These are phyloP conservation scores for Nyssa sinensis DNA, from an alignment of 148 eudicot genomes.

Conservation along the genomic window DNA sequence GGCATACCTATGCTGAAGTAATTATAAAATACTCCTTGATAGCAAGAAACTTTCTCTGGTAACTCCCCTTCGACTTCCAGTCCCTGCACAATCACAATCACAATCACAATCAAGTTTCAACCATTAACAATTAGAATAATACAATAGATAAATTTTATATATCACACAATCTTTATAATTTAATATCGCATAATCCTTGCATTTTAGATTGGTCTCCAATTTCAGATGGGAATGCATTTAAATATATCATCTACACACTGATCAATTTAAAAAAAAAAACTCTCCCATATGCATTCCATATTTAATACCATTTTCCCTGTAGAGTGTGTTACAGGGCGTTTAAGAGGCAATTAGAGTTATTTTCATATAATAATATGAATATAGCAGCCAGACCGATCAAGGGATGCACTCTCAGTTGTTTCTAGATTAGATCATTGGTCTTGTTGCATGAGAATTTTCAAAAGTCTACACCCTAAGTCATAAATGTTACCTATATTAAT, in stretches of 20 bases:
- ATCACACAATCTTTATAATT: too few species aligned
- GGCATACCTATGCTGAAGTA: slow-evolving; percentile 87
- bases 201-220: background rate
- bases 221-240: background rate
- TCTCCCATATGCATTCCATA: background rate
- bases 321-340: background rate
- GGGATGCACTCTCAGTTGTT: too few species aligned
- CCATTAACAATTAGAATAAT: background rate
- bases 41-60: slow-evolving; percentile 77
- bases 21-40: slow-evolving; percentile 89
- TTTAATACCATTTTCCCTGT: background rate
- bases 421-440: too few species aligned
- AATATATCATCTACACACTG: background rate
- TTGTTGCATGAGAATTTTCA: too few species aligned
- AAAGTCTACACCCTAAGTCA: too few species aligned
- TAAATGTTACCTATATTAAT: too few species aligned
- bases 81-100: slow-evolving; percentile 49
- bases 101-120: slow-evolving; percentile 7
- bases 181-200: too few species aligned
- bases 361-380: too few species aligned
- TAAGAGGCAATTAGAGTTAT: too few species aligned
- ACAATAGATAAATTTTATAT: background rate
- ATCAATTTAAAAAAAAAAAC: background rate
- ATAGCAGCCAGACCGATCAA: too few species aligned
- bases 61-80: slow-evolving; percentile 48